These are phyloP conservation scores for Arxiozyma telluris DNA, from an alignment of 1,139 yeast genomes.

Conservation along the genomic window DNA sequence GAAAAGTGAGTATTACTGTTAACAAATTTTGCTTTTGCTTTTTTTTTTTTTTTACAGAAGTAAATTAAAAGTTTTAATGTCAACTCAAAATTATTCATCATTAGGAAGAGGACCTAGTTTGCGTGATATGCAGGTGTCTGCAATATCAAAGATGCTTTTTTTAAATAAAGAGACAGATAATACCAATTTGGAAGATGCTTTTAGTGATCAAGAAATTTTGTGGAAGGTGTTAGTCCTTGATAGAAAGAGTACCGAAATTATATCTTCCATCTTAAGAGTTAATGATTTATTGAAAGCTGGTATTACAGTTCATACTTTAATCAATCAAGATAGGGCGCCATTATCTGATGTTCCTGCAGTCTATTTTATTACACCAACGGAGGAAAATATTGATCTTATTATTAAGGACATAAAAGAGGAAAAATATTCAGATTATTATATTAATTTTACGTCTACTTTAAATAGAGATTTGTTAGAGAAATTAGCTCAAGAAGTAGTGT, in stretches of 20 bases:
- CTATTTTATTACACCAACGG: constrained; percentile 83
- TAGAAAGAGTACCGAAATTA: constrained; percentile 66
- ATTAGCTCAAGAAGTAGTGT: constrained; percentile 74
- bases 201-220: constrained; percentile 50
- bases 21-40: no score
- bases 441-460: constrained; percentile 79
- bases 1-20: background rate
- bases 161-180: constrained; percentile 47
- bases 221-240: constrained; percentile 96
- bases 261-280: constrained; percentile 83
- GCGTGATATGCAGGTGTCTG: constrained; percentile 31
- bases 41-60: background rate
- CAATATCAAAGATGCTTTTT: constrained; percentile 76
- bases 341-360: constrained; percentile 91
- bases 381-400: constrained; percentile 59
- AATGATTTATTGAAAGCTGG: constrained; percentile 85
- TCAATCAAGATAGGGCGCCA: constrained; percentile 60
- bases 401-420: constrained; percentile 65
- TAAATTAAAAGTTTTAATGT: background rate
- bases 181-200: constrained; percentile 45
- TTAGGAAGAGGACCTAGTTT: constrained; percentile 16
- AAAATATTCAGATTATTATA: constrained; percentile 67
- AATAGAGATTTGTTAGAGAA: constrained; percentile 75
- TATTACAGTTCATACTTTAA: constrained; percentile 75
- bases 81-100: background rate